Evolutionary conservation across 345 rosid species (phyloP).

Genomic region (Nasturtium officinale): DNA sequence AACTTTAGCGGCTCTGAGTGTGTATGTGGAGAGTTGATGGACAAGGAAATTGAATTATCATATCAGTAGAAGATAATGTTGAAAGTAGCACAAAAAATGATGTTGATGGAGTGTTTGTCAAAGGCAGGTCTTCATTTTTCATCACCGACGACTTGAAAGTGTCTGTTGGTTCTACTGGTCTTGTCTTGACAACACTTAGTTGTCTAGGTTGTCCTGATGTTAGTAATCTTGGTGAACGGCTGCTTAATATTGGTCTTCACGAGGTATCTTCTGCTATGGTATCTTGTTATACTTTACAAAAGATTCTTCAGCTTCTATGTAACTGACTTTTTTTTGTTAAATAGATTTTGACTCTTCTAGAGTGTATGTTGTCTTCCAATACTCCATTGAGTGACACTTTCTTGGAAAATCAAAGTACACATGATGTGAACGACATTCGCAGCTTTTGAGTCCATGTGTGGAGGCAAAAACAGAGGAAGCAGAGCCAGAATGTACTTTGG

Average conservation of each 20-base stretch:
- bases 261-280: too few species aligned
- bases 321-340: too few species aligned
- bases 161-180: neutral
- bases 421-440: too few species aligned
- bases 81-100: too few species aligned
- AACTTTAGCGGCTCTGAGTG: too few species aligned
- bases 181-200: constrained; percentile 15
- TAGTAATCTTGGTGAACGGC: neutral
- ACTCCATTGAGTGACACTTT: constrained; percentile 35
- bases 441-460: neutral
- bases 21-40: too few species aligned
- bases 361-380: constrained; percentile 2
- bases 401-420: neutral
- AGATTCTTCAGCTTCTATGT: too few species aligned
- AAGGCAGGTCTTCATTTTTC: constrained; percentile 2
- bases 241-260: constrained; percentile 5
- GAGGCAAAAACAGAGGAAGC: neutral
- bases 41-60: too few species aligned
- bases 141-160: constrained; percentile 36
- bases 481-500: neutral
- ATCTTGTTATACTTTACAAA: too few species aligned
- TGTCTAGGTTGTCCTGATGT: constrained; percentile 22
- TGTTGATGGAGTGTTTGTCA: constrained; percentile 26
- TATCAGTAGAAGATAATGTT: too few species aligned
- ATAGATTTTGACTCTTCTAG: too few species aligned